Conservation (phyloP, 345 rosid species). For the Streptanthus diversifolius region DNA sequence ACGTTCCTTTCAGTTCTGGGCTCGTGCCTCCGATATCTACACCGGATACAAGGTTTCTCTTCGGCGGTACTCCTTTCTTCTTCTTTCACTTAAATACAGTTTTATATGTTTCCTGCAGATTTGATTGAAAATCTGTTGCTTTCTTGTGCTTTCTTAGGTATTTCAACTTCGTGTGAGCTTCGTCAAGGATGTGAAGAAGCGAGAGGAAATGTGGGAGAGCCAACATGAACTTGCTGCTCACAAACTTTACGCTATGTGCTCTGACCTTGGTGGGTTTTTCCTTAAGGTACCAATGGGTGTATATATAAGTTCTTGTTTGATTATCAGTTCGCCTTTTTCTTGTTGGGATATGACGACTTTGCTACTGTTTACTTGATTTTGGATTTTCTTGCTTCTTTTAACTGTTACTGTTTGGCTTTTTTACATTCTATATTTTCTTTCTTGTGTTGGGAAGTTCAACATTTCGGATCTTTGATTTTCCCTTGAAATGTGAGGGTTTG, state of each 20-base stretch:
- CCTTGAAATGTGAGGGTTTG: neutral
- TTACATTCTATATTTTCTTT: neutral
- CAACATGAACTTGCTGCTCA: constrained; percentile 91
- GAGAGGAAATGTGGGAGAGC: constrained; percentile 82
- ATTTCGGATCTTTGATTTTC: neutral
- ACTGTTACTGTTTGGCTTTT: neutral
- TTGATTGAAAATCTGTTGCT: neutral
- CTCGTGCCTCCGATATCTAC: constrained; percentile 73
- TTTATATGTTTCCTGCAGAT: neutral
- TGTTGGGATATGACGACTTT: too few species aligned
- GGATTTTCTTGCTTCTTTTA: neutral
- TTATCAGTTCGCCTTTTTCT: too few species aligned
- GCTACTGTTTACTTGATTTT: too few species aligned
- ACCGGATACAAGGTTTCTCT: constrained; percentile 78
- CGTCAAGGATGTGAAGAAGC: constrained; percentile 67
- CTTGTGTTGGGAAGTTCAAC: neutral
- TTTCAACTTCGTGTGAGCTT: constrained; percentile 77
- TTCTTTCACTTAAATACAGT: neutral
- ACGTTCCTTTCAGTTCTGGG: constrained; percentile 95
- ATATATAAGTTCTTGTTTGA: too few species aligned
- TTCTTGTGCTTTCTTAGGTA: constrained; percentile 39
- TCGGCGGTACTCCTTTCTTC: neutral
- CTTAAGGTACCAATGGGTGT: constrained; percentile 63
- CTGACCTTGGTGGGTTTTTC: constrained; percentile 93
- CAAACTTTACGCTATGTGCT: constrained; percentile 75